Evolutionary conservation across 805 yeast genomes (phyloP).

Genomic region (Cyberlindnera maclurae): DNA sequence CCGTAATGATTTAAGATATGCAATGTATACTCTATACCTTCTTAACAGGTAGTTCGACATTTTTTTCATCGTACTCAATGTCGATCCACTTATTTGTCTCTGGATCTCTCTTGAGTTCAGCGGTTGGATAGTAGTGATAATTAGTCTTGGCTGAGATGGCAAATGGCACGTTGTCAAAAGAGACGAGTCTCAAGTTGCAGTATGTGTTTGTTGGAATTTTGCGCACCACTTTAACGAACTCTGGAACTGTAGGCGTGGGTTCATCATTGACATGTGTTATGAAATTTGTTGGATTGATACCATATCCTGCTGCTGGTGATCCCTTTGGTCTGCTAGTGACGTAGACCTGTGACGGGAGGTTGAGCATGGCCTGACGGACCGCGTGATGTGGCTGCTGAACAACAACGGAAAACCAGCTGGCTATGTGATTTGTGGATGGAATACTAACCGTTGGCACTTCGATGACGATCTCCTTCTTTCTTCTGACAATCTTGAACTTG

Average conservation of each 20-base stretch:
- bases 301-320: slow-evolving; percentile 82
- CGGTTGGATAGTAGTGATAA: slow-evolving; percentile 81
- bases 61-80: slow-evolving; percentile 36
- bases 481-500: slow-evolving; percentile 62
- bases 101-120: slow-evolving; percentile 45
- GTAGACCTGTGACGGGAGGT: slow-evolving; percentile 78
- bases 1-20: not conserved
- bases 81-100: slow-evolving; percentile 48
- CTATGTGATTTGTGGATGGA: slow-evolving; percentile 55
- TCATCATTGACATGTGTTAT: slow-evolving; percentile 83
- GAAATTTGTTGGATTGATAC: slow-evolving; percentile 71
- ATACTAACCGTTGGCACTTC: slow-evolving; percentile 60
- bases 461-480: slow-evolving; percentile 54
- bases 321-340: slow-evolving; percentile 69
- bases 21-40: slow-evolving; percentile 8
- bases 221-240: slow-evolving; percentile 60
- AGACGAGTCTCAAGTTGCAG: slow-evolving; percentile 70
- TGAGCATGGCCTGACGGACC: slow-evolving; percentile 74
- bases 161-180: slow-evolving; percentile 80
- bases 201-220: slow-evolving; percentile 73
- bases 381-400: slow-evolving; percentile 90
- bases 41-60: slow-evolving; percentile 20
- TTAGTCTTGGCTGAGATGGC: slow-evolving; percentile 83
- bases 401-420: slow-evolving; percentile 78
- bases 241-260: slow-evolving; percentile 61